Conservation (phyloP, 1,139 yeast species). For the Hemisphaericaspora xylanilytica region DNA sequence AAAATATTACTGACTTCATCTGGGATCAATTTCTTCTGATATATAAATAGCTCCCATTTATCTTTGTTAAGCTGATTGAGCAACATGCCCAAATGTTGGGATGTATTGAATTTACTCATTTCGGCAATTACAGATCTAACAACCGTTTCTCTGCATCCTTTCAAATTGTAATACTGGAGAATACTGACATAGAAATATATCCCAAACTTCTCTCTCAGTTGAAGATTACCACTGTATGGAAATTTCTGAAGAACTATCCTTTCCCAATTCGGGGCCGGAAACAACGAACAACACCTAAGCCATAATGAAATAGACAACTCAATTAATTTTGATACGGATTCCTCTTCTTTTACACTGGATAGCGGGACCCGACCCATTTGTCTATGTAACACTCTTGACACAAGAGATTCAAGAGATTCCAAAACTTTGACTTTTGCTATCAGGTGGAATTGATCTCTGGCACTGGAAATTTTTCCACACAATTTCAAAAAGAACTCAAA, state of each 20-base stretch:
- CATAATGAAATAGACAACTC: constrained; percentile 31
- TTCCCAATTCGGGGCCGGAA: constrained; percentile 34
- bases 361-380: constrained; percentile 41
- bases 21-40: constrained; percentile 18
- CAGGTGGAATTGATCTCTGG: background rate
- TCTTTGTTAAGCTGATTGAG: constrained; percentile 22
- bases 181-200: constrained; percentile 30
- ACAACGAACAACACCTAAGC: constrained; percentile 22
- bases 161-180: constrained; percentile 21
- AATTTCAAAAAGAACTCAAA: constrained; percentile 5
- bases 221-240: constrained; percentile 40
- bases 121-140: constrained; percentile 22
- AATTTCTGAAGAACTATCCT: constrained; percentile 36
- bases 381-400: constrained; percentile 15
- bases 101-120: constrained; percentile 26
- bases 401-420: constrained; percentile 7
- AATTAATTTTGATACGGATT: constrained; percentile 19
- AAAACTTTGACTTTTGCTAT: background rate
- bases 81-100: constrained; percentile 24
- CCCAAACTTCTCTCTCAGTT: constrained; percentile 36
- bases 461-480: background rate
- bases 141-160: constrained; percentile 24
- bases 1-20: constrained; percentile 21
- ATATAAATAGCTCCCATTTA: constrained; percentile 18
- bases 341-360: constrained; percentile 25